phyloP scores from a whole-genome alignment of 345 rosid genomes.

The Trapa bicornis region DNA sequence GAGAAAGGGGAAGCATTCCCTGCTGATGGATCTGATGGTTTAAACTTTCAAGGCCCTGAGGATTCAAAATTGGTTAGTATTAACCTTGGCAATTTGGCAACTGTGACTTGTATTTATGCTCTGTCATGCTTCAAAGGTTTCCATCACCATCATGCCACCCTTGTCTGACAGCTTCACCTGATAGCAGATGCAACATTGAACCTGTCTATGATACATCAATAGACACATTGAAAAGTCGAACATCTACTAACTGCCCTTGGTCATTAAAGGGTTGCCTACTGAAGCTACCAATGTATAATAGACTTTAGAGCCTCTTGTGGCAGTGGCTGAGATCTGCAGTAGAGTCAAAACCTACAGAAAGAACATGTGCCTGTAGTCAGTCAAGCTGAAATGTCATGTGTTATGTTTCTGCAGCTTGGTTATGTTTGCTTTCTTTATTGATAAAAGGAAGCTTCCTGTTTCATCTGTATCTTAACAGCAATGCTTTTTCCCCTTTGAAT shows the following conservation, averaged over 20 bases:
- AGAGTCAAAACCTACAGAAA: neutral
- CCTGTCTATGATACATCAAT: too few species aligned
- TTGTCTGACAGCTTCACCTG: neutral
- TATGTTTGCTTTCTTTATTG: too few species aligned
- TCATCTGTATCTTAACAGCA: neutral
- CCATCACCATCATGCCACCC: neutral
- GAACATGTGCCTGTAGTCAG: neutral
- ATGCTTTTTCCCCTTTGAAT: too few species aligned
- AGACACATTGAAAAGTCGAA: too few species aligned
- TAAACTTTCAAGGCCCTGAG: neutral
- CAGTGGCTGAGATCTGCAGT: neutral
- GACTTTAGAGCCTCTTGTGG: neutral
- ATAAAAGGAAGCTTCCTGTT: neutral
- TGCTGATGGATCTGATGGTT: neutral
- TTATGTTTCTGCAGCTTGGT: neutral
- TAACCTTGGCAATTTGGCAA: neutral
- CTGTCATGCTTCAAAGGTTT: neutral
- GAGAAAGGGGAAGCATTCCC: constrained; percentile 2
- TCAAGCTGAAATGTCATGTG: neutral
- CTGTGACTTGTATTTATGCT: constrained; percentile 1
- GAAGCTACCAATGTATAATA: too few species aligned
- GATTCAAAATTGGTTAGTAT: neutral
- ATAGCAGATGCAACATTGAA: too few species aligned
- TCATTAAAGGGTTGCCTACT: too few species aligned
- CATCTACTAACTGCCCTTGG: too few species aligned